These are phyloP conservation scores for Serendipita sp. DNA, from an alignment of 768 basidiomycete genomes.

Conservation along the genomic window DNA sequence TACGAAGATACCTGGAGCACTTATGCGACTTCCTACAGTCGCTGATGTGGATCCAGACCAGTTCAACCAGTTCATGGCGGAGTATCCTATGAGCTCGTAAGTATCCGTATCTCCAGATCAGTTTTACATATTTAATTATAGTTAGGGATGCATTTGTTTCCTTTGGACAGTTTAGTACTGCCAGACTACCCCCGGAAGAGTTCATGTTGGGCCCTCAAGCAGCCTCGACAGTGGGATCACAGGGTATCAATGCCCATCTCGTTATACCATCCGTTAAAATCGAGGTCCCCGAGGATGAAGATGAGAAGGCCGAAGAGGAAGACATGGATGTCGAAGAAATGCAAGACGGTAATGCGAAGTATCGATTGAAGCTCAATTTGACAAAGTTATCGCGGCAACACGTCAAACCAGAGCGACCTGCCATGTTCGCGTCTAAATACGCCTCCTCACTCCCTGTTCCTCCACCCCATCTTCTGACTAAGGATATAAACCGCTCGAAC, in stretches of 20 bases:
- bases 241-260: not conserved
- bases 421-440: not conserved
- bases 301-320: not conserved
- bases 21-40: not conserved
- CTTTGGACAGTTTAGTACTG: not conserved
- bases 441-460: not conserved
- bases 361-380: not conserved
- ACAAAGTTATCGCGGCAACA: not conserved
- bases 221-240: not conserved
- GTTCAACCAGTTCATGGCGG: not conserved
- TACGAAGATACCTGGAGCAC: not conserved
- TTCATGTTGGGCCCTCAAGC: not conserved
- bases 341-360: not conserved
- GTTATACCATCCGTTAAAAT: not conserved
- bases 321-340: constrained; percentile 5
- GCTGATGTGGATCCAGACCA: not conserved
- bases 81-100: not conserved
- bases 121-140: not conserved
- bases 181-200: not conserved
- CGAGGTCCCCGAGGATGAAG: not conserved
- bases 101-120: not conserved
- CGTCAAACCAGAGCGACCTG: not conserved
- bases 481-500: not conserved
- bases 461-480: not conserved
- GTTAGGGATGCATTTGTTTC: not conserved